phyloP scores from a whole-genome alignment of 2,329 filamentous ascomycete species.

The Colletotrichum cereale region DNA sequence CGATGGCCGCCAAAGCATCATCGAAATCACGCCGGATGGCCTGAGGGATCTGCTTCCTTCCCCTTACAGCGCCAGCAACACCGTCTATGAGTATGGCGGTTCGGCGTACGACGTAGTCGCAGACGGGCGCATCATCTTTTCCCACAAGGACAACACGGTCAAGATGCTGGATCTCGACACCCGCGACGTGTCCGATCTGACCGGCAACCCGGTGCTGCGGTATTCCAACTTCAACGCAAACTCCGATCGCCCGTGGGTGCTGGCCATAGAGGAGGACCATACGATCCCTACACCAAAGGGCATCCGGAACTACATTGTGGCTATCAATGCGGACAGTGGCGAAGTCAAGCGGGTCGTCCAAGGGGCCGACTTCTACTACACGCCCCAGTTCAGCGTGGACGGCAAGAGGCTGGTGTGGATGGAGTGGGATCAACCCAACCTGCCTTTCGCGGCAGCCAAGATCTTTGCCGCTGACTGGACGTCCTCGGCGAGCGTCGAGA shows the following conservation, averaged over 20 bases:
- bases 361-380: conserved; percentile 66
- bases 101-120: conserved; percentile 55
- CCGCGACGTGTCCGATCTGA: conserved; percentile 49
- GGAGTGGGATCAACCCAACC: conserved; percentile 66
- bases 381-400: conserved; percentile 62
- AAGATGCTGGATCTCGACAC: conserved; percentile 56
- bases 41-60: conserved; percentile 57
- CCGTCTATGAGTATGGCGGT: conserved; percentile 67
- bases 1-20: conserved; percentile 58
- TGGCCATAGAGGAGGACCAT: conserved; percentile 67
- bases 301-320: conserved; percentile 55
- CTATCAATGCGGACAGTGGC: conserved; percentile 56
- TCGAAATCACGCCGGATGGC: conserved; percentile 53
- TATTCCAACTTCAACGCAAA: conserved; percentile 62
- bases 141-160: conserved; percentile 58
- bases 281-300: conserved; percentile 48
- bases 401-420: conserved; percentile 63
- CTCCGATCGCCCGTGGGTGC: conserved; percentile 54
- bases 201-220: conserved; percentile 51
- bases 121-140: conserved; percentile 60
- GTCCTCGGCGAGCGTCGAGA: conserved; percentile 47
- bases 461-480: conserved; percentile 59
- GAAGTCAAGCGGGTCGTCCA: conserved; percentile 54
- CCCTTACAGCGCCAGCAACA: conserved; percentile 57
- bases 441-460: conserved; percentile 63